Conservation (phyloP, 208 protist species). For the Leishmania aethiopica region DNA sequence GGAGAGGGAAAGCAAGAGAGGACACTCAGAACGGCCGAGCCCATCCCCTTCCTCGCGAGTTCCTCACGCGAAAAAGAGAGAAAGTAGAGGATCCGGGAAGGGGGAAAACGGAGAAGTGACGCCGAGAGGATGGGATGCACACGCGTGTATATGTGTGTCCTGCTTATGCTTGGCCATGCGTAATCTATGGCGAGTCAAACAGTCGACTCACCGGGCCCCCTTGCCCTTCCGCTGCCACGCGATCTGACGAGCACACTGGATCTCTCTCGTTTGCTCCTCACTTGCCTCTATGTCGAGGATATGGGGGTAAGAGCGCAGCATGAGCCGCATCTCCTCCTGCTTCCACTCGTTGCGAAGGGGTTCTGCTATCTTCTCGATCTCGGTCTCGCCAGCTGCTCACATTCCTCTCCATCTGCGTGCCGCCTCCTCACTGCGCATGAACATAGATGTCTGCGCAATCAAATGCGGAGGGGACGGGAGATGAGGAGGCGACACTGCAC, state of each 20-base stretch:
- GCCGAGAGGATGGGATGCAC: background rate
- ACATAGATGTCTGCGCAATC: background rate
- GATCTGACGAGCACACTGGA: background rate
- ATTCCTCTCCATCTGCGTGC: background rate
- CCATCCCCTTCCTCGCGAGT: background rate
- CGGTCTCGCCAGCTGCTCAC: background rate
- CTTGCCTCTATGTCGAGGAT: background rate
- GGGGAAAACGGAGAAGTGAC: no score
- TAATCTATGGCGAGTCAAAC: background rate
- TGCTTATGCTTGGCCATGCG: background rate
- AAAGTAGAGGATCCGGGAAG: background rate
- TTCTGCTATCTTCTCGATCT: background rate
- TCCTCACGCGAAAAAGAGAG: background rate
- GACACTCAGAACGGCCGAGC: background rate
- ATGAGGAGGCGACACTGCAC: background rate
- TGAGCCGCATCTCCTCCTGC: background rate
- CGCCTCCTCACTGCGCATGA: background rate
- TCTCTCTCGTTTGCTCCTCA: background rate
- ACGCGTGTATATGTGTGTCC: background rate
- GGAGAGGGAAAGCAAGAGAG: background rate
- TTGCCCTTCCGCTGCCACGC: background rate
- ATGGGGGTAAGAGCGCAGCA: background rate
- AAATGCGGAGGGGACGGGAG: background rate
- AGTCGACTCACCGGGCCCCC: background rate
- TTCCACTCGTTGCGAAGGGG: background rate